phyloP scores from a whole-genome alignment of 2,329 filamentous ascomycete species.

The Diplodia seriata region DNA sequence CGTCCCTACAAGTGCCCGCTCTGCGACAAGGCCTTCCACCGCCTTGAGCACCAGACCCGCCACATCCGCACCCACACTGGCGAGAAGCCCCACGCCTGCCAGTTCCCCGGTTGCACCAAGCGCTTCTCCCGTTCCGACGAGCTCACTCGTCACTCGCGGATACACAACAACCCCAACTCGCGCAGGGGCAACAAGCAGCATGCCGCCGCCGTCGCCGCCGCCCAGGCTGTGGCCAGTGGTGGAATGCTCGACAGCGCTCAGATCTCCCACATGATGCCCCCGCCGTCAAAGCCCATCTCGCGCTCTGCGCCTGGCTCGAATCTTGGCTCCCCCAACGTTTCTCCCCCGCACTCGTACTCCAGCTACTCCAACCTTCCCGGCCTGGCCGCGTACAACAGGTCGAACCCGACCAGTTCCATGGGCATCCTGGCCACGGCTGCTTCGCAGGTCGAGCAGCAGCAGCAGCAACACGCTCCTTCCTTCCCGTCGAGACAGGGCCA shows the following conservation, averaged over 20 bases:
- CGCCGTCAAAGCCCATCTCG: slow-evolving; percentile 77
- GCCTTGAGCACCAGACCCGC: slow-evolving; percentile 88
- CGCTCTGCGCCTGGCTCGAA: slow-evolving; percentile 88
- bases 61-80: slow-evolving; percentile 98
- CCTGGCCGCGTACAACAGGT: slow-evolving; percentile 61
- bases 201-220: slow-evolving; percentile 64
- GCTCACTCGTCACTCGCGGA: slow-evolving; percentile 93
- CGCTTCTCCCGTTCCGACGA: slow-evolving; percentile 97
- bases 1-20: slow-evolving; percentile 98
- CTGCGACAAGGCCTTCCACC: slow-evolving; percentile 98
- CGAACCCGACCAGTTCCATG: slow-evolving; percentile 55
- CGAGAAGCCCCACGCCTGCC: slow-evolving; percentile 96
- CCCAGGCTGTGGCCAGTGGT: slow-evolving; percentile 57
- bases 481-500: slow-evolving; percentile 43
- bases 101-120: slow-evolving; percentile 94
- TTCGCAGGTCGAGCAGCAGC: slow-evolving; percentile 70
- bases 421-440: slow-evolving; percentile 73
- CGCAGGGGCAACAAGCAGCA: slow-evolving; percentile 87
- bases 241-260: slow-evolving; percentile 59
- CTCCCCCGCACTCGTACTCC: slow-evolving; percentile 86
- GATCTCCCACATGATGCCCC: slow-evolving; percentile 72
- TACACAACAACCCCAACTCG: slow-evolving; percentile 99
- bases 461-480: slow-evolving; percentile 52
- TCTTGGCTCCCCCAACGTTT: slow-evolving; percentile 91
- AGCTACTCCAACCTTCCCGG: slow-evolving; percentile 66